Percentiles rank a stretch among this genome's conserved stretches.
These are phyloP conservation scores for Balamuthia mandrillaris DNA, from an alignment of 208 protist genomes.

Conservation along the genomic window DNA sequence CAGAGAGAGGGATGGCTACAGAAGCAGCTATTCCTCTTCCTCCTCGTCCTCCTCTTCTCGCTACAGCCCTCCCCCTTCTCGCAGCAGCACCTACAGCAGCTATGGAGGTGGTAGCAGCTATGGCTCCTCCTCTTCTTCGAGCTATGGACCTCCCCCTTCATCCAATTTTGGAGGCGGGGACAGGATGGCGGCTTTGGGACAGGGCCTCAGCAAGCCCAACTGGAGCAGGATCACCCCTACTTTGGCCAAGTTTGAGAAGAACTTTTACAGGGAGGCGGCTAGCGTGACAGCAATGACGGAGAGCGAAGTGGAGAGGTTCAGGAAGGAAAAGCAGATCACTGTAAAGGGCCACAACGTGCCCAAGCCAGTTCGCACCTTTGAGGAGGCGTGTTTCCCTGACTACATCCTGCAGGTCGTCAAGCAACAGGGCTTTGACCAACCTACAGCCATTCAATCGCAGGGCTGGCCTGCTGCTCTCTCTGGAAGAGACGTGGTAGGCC, in stretches of 20 bases:
- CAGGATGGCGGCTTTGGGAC: background rate
- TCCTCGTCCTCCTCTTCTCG: background rate
- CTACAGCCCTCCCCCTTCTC: no score
- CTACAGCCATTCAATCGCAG: conserved; percentile 78
- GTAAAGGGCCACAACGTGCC: conserved; percentile 60
- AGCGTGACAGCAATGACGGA: conserved; percentile 51
- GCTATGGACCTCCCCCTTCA: background rate
- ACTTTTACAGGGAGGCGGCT: conserved; percentile 71
- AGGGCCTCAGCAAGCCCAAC: background rate
- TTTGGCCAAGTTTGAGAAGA: conserved; percentile 53
- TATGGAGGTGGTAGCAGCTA: background rate
- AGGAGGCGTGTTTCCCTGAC: conserved; percentile 64
- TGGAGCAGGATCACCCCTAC: background rate
- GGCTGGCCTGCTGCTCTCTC: conserved; percentile 72
- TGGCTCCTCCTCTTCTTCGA: background rate
- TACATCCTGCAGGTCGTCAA: conserved; percentile 61
- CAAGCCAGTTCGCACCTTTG: conserved; percentile 67
- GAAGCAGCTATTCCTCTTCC: background rate
- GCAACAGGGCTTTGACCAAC: conserved; percentile 54
- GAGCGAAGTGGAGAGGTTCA: conserved; percentile 29
- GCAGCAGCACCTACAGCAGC: background rate
- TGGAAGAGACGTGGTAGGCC: conserved; percentile 74
- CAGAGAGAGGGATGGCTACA: background rate
- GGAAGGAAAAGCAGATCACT: conserved; percentile 49
- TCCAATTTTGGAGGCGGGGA: no score